Percentiles rank a stretch among this genome's conserved stretches.
Evolutionary conservation across 2,329 filamentous ascomycete species (phyloP).

Genomic region (Colletotrichum gloeosporioides): DNA sequence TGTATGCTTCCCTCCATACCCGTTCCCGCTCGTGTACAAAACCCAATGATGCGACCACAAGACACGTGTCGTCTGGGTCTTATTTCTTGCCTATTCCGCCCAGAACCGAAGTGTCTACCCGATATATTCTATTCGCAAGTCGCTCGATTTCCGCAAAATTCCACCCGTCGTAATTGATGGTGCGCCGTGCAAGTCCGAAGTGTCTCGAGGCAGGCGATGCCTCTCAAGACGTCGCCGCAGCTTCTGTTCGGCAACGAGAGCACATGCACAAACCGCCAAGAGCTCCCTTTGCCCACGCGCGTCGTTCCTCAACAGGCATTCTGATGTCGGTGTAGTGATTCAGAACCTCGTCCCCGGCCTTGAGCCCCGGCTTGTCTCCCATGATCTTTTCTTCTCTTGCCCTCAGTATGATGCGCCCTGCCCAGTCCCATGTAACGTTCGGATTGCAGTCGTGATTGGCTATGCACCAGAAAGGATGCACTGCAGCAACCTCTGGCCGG

Average conservation of each 20-base stretch:
- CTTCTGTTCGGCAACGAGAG: constrained; percentile 78
- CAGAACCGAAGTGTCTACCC: neutral
- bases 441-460: constrained; percentile 97
- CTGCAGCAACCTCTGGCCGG: constrained; percentile 87
- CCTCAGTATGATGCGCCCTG: constrained; percentile 76
- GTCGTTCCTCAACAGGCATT: constrained; percentile 76
- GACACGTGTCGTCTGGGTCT: neutral
- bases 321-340: constrained; percentile 94
- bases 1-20: neutral
- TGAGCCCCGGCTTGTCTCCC: constrained; percentile 64
- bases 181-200: neutral
- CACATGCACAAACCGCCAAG: constrained; percentile 92
- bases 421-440: constrained; percentile 95
- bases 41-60: neutral
- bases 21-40: constrained; percentile 7
- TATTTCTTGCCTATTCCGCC: neutral
- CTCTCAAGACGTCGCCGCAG: constrained; percentile 25
- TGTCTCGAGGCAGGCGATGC: neutral
- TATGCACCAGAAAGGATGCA: constrained; percentile 95
- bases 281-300: constrained; percentile 88
- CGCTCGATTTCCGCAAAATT: neutral
- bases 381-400: constrained; percentile 63
- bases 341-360: constrained; percentile 81
- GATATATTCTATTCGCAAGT: constrained; percentile 9
- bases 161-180: neutral